Conservation (phyloP, 805 yeast species). For the Saccharomycopsis amapae region DNA sequence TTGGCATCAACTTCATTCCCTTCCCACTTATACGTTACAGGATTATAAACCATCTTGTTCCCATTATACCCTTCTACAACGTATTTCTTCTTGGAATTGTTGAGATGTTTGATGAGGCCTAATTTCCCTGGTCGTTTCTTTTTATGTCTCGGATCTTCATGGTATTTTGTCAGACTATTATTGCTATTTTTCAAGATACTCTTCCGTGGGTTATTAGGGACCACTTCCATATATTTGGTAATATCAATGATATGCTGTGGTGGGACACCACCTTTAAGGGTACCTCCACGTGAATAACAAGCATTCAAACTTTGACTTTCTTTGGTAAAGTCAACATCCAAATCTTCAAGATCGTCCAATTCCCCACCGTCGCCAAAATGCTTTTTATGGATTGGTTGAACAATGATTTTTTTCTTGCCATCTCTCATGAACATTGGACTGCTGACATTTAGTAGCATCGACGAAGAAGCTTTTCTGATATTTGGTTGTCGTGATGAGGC, state of each 20-base stretch:
- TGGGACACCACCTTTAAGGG: slow-evolving; percentile 10
- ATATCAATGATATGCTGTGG: slow-evolving; percentile 5
- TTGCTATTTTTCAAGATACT: slow-evolving; percentile 5
- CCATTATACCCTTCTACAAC: slow-evolving; percentile 20
- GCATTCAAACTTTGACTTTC: slow-evolving; percentile 8
- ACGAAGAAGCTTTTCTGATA: slow-evolving; percentile 8
- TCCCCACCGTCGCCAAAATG: slow-evolving; percentile 16
- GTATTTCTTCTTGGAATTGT: slow-evolving; percentile 6
- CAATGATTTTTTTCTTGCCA: slow-evolving; percentile 8
- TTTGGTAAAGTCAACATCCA: slow-evolving; percentile 14
- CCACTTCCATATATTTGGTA: slow-evolving; percentile 12
- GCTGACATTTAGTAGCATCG: neutral
- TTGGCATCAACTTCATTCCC: slow-evolving; percentile 20
- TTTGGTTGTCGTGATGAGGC: slow-evolving; percentile 1
- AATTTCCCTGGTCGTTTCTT: slow-evolving; percentile 2
- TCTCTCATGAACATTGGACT: slow-evolving; percentile 2
- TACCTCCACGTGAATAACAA: neutral
- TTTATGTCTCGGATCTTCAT: neutral
- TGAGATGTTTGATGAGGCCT: slow-evolving; percentile 17
- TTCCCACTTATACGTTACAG: slow-evolving; percentile 19
- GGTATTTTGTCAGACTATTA: neutral
- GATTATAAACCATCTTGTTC: slow-evolving; percentile 19
- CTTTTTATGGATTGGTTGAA: slow-evolving; percentile 4
- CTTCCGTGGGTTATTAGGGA: neutral
- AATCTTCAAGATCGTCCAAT: slow-evolving; percentile 17